Evolutionary conservation across 345 rosid genomes (phyloP).

Genomic region (Ailanthus altissimus): DNA sequence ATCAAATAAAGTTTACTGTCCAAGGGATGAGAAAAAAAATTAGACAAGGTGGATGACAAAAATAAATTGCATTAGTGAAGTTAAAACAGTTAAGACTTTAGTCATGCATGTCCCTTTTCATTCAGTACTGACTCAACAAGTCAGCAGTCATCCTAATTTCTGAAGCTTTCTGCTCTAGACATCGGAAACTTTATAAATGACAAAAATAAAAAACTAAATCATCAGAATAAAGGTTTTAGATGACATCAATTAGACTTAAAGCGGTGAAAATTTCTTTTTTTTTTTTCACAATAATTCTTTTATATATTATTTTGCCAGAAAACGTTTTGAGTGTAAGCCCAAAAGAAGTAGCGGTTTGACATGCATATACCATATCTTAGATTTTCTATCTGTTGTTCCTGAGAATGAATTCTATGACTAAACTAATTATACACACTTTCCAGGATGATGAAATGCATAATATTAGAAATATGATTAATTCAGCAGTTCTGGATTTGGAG

Average conservation of each 20-base stretch:
- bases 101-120: neutral
- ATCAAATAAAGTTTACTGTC: neutral
- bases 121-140: neutral
- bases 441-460: constrained; percentile 61
- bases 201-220: constrained; percentile 19
- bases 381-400: neutral
- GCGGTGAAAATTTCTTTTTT: neutral
- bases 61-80: too few species aligned
- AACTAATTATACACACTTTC: constrained; percentile 9
- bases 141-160: neutral
- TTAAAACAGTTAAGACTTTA: neutral
- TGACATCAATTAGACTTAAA: constrained; percentile 22
- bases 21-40: neutral
- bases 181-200: neutral
- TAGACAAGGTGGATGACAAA: too few species aligned
- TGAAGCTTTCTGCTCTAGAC: neutral
- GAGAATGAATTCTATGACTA: neutral
- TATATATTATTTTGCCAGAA: too few species aligned
- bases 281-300: too few species aligned
- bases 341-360: too few species aligned
- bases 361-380: neutral
- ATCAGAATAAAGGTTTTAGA: constrained; percentile 4
- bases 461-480: constrained; percentile 45
- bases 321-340: too few species aligned
- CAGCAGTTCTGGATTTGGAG: constrained; percentile 55